These are phyloP conservation scores for Cutaneotrichosporon cavernicola DNA, from an alignment of 1,284 basidiomycete genomes.

Conservation along the genomic window DNA sequence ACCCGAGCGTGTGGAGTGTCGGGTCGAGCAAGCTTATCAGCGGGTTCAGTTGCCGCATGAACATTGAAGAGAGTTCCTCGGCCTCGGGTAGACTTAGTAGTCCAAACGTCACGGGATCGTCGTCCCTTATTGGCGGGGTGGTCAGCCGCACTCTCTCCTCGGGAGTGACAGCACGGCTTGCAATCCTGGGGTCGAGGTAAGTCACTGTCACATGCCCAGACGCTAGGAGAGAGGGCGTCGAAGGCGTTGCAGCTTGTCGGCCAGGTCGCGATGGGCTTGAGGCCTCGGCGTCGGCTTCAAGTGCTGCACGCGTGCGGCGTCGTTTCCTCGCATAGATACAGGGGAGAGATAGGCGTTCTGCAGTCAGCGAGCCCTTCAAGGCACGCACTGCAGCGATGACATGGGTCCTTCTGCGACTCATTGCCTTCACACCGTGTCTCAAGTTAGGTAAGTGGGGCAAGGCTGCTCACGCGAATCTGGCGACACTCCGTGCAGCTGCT, in stretches of 20 bases:
- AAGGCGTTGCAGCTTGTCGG: no score
- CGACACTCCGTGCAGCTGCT: constrained; percentile 4
- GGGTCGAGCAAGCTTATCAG: constrained; percentile 24
- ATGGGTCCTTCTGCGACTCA: constrained; percentile 10
- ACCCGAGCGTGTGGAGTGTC: constrained; percentile 21
- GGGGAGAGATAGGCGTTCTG: neutral
- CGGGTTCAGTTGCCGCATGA: constrained; percentile 21
- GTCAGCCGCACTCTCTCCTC: neutral
- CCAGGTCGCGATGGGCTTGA: neutral
- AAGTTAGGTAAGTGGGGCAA: neutral
- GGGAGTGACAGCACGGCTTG: neutral
- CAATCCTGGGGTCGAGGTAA: neutral
- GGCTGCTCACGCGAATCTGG: constrained; percentile 2
- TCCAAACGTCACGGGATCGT: constrained; percentile 13
- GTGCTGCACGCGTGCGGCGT: neutral
- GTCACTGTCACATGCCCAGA: neutral
- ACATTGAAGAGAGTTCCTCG: constrained; percentile 12
- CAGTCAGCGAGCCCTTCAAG: neutral
- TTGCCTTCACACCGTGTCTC: constrained; percentile 5
- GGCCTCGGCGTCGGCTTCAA: neutral
- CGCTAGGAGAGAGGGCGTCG: neutral
- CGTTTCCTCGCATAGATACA: constrained; percentile 7
- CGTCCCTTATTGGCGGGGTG: neutral
- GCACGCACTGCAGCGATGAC: constrained; percentile 7
- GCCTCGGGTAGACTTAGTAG: constrained; percentile 20